Evolutionary conservation across 306 rosid genomes (phyloP).

Genomic region (Urtica urens): DNA sequence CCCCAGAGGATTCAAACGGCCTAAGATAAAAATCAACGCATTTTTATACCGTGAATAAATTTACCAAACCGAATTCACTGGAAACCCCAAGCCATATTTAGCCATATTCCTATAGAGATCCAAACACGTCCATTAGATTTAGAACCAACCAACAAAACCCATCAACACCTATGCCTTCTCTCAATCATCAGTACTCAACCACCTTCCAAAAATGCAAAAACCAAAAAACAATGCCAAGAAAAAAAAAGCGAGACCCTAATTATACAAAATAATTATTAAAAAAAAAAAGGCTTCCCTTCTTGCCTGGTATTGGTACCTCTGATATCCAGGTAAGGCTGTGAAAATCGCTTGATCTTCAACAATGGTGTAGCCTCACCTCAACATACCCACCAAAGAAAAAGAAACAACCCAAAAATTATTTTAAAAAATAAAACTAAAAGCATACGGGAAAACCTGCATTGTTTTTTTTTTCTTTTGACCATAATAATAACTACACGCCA

Average conservation of each 20-base stretch:
- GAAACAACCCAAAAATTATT: constrained; percentile 3
- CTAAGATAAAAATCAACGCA: too few relatives aligned
- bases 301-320: constrained; percentile 27
- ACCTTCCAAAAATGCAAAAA: constrained; percentile 16
- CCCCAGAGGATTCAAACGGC: too few relatives aligned
- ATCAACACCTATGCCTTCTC: constrained; percentile 17
- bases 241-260: constrained; percentile 7
- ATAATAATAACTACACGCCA: too few relatives aligned
- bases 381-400: constrained; percentile 2
- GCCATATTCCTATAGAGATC: not conserved
- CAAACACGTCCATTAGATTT: too few relatives aligned
- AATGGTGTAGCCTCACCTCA: constrained; percentile 18
- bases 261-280: constrained; percentile 2
- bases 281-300: constrained; percentile 6
- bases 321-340: constrained; percentile 27
- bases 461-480: not conserved
- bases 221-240: constrained; percentile 2
- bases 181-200: constrained; percentile 17
- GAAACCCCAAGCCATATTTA: constrained; percentile 3
- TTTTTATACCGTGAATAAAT: not conserved
- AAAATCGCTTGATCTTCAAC: constrained; percentile 13
- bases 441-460: constrained; percentile 30
- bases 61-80: not conserved
- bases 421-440: constrained; percentile 7
- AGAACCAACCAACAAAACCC: constrained; percentile 11